Evolutionary conservation across 306 rosid genomes (phyloP).

Genomic region (Acmispon strigosus): DNA sequence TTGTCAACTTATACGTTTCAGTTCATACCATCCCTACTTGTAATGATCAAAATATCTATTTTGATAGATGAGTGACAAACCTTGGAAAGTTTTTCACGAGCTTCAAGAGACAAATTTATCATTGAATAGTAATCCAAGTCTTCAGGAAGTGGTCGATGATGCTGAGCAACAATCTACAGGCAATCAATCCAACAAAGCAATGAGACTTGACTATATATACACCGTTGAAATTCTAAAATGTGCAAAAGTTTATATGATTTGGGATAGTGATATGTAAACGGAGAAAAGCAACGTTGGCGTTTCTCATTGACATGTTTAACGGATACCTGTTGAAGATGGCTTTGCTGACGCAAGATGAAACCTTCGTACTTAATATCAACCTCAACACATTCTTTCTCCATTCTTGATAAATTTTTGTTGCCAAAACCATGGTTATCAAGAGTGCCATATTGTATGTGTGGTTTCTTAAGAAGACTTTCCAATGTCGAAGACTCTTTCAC

Average conservation of each 20-base stretch:
- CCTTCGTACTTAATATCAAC: slow-evolving; percentile 95
- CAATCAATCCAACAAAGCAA: slow-evolving; percentile 14
- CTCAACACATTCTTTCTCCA: slow-evolving; percentile 86
- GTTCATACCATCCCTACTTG: background rate
- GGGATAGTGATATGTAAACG: background rate
- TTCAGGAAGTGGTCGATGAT: slow-evolving; percentile 80
- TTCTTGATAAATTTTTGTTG: slow-evolving; percentile 48
- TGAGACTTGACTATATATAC: slow-evolving; percentile 3
- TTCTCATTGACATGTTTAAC: background rate
- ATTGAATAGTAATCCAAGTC: slow-evolving; percentile 79
- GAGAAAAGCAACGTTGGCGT: background rate
- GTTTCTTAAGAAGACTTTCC: slow-evolving; percentile 97
- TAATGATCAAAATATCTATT: background rate
- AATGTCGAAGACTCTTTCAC: slow-evolving; percentile 76
- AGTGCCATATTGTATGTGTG: slow-evolving; percentile 67
- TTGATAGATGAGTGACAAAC: slow-evolving; percentile 32
- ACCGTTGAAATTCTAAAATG: background rate
- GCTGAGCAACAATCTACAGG: slow-evolving; percentile 75
- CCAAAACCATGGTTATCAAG: slow-evolving; percentile 89
- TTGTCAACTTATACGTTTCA: background rate
- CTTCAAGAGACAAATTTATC: slow-evolving; percentile 80
- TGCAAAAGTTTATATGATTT: background rate
- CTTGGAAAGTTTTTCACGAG: slow-evolving; percentile 92
- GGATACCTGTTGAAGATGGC: slow-evolving; percentile 81
- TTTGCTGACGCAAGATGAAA: slow-evolving; percentile 86